Evolutionary conservation across 805 yeast genomes (phyloP).

Genomic region (Tetrapisispora arboricola): DNA sequence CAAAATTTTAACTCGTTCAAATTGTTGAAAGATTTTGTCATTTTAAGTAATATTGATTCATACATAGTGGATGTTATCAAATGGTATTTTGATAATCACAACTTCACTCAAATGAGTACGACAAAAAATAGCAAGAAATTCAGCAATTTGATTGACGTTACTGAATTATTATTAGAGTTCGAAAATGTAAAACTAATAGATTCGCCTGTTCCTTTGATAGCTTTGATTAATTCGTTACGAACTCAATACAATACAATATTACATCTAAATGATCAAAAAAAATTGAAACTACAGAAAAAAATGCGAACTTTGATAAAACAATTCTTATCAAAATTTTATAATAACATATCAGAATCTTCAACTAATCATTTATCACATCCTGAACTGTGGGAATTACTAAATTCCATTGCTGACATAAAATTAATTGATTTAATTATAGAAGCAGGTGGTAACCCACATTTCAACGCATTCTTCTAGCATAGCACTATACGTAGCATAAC

Average conservation of each 20-base stretch:
- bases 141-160: neutral
- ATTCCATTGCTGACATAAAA: conserved; percentile 9
- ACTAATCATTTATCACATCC: conserved; percentile 13
- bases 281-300: neutral
- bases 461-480: conserved; percentile 8
- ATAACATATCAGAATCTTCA: conserved; percentile 4
- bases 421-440: conserved; percentile 13
- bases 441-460: conserved; percentile 22
- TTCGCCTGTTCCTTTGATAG: conserved; percentile 6
- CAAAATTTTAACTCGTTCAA: neutral
- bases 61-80: neutral
- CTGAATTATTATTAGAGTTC: neutral
- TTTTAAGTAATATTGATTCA: neutral
- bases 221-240: too few species aligned
- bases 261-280: too few species aligned
- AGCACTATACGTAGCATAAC: too few species aligned
- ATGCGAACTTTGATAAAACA: conserved; percentile 1
- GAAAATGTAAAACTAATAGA: too few species aligned
- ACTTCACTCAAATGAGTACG: neutral
- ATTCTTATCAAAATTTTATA: conserved; percentile 10
- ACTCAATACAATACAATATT: too few species aligned
- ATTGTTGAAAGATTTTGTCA: neutral
- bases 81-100: neutral
- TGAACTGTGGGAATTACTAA: conserved; percentile 14
- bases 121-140: neutral